Evolutionary conservation across 768 basidiomycete species (phyloP), one percentile per base, ranked within the genome.

Genomic region (Tricholoma saponaceum): DNA sequence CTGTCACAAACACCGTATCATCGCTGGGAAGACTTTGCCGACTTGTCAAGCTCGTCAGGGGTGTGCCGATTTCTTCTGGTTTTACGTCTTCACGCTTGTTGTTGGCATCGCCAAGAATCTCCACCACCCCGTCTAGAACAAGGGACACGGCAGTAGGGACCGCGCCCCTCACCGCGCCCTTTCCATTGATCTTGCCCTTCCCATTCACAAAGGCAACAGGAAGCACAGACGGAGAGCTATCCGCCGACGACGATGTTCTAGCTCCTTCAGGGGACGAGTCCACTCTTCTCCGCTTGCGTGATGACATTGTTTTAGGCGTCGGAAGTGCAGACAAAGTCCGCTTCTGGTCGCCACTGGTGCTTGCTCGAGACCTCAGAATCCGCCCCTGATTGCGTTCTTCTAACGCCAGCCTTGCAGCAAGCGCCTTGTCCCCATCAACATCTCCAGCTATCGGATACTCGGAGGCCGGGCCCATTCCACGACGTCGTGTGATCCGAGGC

Each of bases 21-120:
- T 86, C 86, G 63, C 80, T 84, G 28, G 81, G 80, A 57, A 77
- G 73, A 60, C 84, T 85, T 64, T 80, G 81, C 58, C 75, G 74
- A 61, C 80, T 81, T 51, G 80, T 83, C 46, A 79, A 67, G 18
- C 66, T 76, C 28, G 76, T 80, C 47, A 75, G 64, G 1, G 83
- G 81, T 28, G 83, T 84, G 28, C 74, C 80, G 54, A 71, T 60
- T 57, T 83, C 83, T 65, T 85, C 84, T n/a, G 76, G 77, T 65
- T 81, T 81, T 43, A 78, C 72, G 51, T 73, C 75, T 20, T 70
- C 68, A 23, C 26, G 51, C 23, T 55, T 58, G 32, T 52, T 57
- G 55, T 57, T 61, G 18, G 49, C 41, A 39, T 12, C 41, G n/a
- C n/a, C n/a, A n/a, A n/a, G n/a, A n/a, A n/a, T 20, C 22, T 28